These are phyloP conservation scores for Aphanomyces euteiches DNA, from an alignment of 352 stramenopile species.

Conservation along the genomic window DNA sequence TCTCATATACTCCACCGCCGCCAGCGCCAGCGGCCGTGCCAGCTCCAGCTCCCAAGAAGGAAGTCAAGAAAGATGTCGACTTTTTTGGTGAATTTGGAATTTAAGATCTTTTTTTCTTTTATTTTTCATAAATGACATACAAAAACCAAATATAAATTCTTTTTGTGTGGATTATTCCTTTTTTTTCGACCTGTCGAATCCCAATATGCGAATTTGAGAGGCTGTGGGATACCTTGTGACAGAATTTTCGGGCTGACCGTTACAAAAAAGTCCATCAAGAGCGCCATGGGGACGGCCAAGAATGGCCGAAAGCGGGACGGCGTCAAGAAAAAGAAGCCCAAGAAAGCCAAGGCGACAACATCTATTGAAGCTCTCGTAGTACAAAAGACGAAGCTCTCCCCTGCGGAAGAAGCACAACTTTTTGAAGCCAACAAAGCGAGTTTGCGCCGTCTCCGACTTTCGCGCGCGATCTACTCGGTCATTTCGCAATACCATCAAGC, in stretches of 20 bases:
- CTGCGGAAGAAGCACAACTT: constrained; percentile 11
- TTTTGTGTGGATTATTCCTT: not conserved
- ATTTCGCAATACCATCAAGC: constrained; percentile 56
- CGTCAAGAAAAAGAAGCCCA: constrained; percentile 23
- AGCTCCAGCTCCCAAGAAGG: constrained; percentile 37
- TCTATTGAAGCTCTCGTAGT: constrained; percentile 19
- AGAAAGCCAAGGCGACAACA: not conserved
- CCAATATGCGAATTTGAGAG: too few species aligned
- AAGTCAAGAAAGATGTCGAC: constrained; percentile 77
- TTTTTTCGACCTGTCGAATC: not conserved
- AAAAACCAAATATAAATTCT: not conserved
- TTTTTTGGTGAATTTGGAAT: constrained; percentile 83
- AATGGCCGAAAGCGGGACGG: constrained; percentile 25
- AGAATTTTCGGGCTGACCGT: too few species aligned
- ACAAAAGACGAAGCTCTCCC: constrained; percentile 10
- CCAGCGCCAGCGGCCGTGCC: constrained; percentile 30
- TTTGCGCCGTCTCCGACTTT: not conserved
- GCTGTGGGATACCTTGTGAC: too few species aligned
- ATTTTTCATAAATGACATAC: constrained; percentile 1
- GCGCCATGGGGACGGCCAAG: too few species aligned
- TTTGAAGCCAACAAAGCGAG: constrained; percentile 22
- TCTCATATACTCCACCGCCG: constrained; percentile 30
- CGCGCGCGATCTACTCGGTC: constrained; percentile 40
- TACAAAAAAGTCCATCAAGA: too few species aligned
- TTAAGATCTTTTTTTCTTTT: constrained; percentile 35